Percentiles rank a stretch among this genome's conserved stretches.
Evolutionary conservation across 441 rosid genomes (phyloP).

Genomic region (Populus tomentosa): DNA sequence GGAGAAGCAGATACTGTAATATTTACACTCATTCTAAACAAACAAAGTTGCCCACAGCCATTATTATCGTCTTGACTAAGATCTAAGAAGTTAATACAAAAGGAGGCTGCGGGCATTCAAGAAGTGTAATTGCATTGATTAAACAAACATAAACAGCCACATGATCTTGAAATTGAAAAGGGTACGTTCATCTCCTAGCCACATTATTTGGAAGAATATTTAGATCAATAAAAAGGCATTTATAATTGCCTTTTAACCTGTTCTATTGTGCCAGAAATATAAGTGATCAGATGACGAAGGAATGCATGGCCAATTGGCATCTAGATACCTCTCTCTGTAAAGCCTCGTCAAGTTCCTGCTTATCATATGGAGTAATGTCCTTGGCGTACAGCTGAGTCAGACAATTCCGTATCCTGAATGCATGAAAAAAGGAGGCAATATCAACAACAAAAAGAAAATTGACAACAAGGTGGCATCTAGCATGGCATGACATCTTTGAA

Average conservation of each 20-base stretch:
- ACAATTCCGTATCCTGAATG: conserved; percentile 67
- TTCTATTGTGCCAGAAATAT: background rate
- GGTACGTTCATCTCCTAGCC: no score
- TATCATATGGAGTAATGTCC: conserved; percentile 93
- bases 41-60: background rate
- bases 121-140: no score
- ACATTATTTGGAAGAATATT: no score
- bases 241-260: background rate
- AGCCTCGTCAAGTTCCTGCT: conserved; percentile 94
- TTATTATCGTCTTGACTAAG: background rate
- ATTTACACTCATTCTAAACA: background rate
- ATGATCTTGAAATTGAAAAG: no score
- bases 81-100: background rate
- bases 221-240: no score
- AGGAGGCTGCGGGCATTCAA: no score
- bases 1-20: background rate
- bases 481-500: background rate
- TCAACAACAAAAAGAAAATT: background rate
- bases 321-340: conserved; percentile 76
- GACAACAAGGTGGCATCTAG: background rate
- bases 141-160: no score
- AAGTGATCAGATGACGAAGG: background rate
- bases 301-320: background rate
- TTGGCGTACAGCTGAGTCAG: conserved; percentile 80
- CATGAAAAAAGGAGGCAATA: background rate